Base-by-base conservation (phyloP, 306 rosid species). In the Cicer judaicum region DNA sequence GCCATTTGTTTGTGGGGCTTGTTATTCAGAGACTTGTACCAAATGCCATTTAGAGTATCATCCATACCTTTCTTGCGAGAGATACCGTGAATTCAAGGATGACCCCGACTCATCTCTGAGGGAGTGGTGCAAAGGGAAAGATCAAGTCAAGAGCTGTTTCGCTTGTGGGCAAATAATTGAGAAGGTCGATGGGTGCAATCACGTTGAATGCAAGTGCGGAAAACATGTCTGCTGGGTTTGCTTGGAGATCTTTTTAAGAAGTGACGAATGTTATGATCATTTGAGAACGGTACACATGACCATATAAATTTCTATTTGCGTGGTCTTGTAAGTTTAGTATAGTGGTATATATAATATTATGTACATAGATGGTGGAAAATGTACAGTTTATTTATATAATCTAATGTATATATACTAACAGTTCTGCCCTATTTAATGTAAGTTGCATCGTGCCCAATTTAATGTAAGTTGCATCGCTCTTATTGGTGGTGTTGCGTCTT, bases 141-240 rank as follows among this genome's bases (percentile, higher is more conserved):
- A 83, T 40, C 81, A 92, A 38, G 99, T 92, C 13, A 95, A 92
- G 90, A 69, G 76, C 81, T 95, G 99, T 80, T 80, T 85, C 0
- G 80, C 57, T 1, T 95, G 99, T 70, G 85, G 91, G 34, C 85
- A 73, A 70, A 80, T 87, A 14, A 90, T 95, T 41, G 97, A 95
- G 87, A 95, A 95, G 87, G 49, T 74, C 1, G 98, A 92, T 7
- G 99, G 99, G 42, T 95, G 99, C 89, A 92, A 95, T 81, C 99
- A 92, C 54, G 49, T 95, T 13, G 93, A 85, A 83, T 95, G 99
- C 34, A 83, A 78, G 86, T 95, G 99, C 53, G 97, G 93, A 44
- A 92, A 68, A 56, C 99, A 95, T 76, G 87, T 95, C 4, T 95
- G 99, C 83, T 95, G 98, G 98, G 95, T 75, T 56, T 95, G 98